Percentiles rank a stretch among this genome's conserved stretches.
Evolutionary conservation across 2,329 filamentous ascomycete species (phyloP).

Genomic region (Aspergillus phoenicis): DNA sequence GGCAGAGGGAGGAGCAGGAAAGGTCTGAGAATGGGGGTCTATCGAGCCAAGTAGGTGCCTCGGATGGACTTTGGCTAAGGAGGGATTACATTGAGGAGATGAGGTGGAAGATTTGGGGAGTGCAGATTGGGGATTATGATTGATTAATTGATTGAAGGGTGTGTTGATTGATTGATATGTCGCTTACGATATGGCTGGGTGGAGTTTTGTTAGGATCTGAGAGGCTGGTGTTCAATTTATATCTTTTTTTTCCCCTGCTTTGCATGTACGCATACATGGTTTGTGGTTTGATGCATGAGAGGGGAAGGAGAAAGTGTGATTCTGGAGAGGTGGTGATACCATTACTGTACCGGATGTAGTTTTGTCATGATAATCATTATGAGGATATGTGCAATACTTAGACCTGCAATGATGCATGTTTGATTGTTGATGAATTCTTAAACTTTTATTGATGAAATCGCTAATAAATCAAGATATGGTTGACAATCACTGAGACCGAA

Average conservation of each 20-base stretch:
- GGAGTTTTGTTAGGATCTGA: not conserved
- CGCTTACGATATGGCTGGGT: not conserved
- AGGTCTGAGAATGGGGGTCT: not conserved
- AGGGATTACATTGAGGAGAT: conserved; percentile 45
- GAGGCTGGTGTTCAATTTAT: not conserved
- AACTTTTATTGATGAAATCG: no score
- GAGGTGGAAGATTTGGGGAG: conserved; percentile 46
- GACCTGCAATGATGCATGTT: not conserved
- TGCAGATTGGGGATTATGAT: conserved; percentile 30
- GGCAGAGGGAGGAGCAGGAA: conserved; percentile 22
- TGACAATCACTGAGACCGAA: conserved; percentile 30
- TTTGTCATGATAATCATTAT: no score
- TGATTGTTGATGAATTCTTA: no score
- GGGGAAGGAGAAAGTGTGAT: not conserved
- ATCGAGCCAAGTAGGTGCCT: conserved; percentile 13
- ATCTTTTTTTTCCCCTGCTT: not conserved
- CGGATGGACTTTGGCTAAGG: conserved; percentile 41
- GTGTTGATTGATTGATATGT: not conserved
- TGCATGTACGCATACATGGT: no score
- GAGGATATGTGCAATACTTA: no score
- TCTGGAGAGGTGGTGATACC: not conserved
- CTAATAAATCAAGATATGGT: not conserved
- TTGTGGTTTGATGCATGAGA: no score
- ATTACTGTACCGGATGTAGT: no score
- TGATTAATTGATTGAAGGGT: not conserved